Evolutionary conservation across 768 basidiomycete species (phyloP).

Genomic region (Calocybe cyanea): DNA sequence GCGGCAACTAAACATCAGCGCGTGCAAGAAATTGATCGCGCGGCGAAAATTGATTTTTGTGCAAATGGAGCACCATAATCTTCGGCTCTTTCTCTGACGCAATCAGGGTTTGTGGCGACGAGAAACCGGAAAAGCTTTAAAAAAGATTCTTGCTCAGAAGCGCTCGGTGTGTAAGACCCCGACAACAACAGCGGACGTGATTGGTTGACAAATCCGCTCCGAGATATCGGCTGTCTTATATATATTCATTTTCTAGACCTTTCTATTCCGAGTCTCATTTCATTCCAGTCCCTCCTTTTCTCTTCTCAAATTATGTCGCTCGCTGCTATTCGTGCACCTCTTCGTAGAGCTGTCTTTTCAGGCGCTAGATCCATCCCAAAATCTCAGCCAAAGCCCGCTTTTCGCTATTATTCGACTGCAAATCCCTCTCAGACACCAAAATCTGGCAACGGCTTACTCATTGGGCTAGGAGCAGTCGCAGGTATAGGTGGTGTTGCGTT

Average conservation of each 20-base stretch:
- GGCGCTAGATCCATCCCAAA: conserved; percentile 23
- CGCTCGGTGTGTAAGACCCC: too few relatives aligned
- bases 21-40: too few relatives aligned
- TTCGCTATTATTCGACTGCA: conserved; percentile 59
- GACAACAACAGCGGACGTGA: conserved; percentile 17
- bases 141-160: too few relatives aligned
- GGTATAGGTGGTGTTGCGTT: conserved; percentile 61
- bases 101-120: too few relatives aligned
- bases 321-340: conserved; percentile 46
- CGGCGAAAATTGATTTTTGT: too few relatives aligned
- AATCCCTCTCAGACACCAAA: conserved; percentile 42
- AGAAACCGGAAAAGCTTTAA: too few relatives aligned
- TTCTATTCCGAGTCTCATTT: conserved; percentile 1
- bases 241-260: conserved; percentile 12
- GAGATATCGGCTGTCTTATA: conserved; percentile 3
- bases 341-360: conserved; percentile 40
- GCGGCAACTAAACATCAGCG: too few relatives aligned
- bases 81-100: too few relatives aligned
- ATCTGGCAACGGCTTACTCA: conserved; percentile 54
- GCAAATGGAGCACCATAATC: too few relatives aligned
- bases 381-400: conserved; percentile 37
- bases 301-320: conserved; percentile 44
- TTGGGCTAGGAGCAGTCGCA: conserved; percentile 58
- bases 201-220: conserved; percentile 18
- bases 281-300: background rate